Percentiles rank a stretch among this genome's conserved stretches.
phyloP scores from a whole-genome alignment of 2,329 filamentous ascomycete genomes.

The Cercospora sesami region DNA sequence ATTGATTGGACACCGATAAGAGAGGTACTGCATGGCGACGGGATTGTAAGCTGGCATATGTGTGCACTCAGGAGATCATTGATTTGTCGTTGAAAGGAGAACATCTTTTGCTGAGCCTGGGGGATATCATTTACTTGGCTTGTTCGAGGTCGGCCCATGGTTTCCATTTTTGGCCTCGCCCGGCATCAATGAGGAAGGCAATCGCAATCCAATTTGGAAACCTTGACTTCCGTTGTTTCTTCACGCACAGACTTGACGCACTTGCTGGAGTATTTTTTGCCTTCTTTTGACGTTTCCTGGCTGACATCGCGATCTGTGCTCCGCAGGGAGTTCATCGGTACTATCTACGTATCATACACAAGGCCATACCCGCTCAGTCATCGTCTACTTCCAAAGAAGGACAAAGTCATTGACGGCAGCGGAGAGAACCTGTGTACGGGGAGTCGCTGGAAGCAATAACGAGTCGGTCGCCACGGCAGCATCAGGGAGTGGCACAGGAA shows the following conservation, averaged over 20 bases:
- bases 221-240: neutral
- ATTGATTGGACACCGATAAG: constrained; percentile 31
- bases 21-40: neutral
- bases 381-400: too few species aligned
- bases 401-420: too few species aligned
- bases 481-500: too few species aligned
- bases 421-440: too few species aligned
- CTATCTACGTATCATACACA: neutral
- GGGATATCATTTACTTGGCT: neutral
- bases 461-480: too few species aligned
- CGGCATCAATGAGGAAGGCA: neutral
- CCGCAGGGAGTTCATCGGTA: neutral
- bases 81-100: neutral
- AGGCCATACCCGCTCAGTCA: too few species aligned
- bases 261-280: neutral
- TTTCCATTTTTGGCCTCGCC: neutral
- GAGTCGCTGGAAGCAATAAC: too few species aligned
- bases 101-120: neutral
- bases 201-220: neutral
- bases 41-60: neutral
- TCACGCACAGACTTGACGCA: neutral
- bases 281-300: neutral
- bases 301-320: neutral
- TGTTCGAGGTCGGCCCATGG: neutral
- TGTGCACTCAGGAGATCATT: neutral